Base-by-base conservation (phyloP, 306 rosid genomes). In the Biancaea sappan region DNA sequence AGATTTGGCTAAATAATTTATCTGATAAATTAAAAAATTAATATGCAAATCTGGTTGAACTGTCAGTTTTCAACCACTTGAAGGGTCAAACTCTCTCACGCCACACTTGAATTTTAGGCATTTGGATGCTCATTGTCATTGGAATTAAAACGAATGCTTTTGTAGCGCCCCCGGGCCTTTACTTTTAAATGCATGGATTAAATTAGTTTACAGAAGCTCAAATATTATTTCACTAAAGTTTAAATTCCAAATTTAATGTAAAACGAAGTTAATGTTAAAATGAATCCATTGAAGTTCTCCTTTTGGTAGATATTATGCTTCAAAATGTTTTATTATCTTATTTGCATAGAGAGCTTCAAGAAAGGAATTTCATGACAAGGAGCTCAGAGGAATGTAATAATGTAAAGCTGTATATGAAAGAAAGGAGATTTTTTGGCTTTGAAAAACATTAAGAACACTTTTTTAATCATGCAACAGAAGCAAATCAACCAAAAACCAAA, bases 241-340 rank as follows among this genome's bases (percentile, higher is more conserved):
- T 2, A 46, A 46, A 19, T 46, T 46, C 19, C 19, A 0, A 46
- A 46, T 3, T 46, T 46, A 11, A 32, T 61, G 67, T 16, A 48
- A 51, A 51, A 21, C 8, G 57, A 0, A 18, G 8, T 19, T 18
- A 4, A 8, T 18, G 26, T 51, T 19, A 19, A 58, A 32, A 12
- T 25, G 0, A 26, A 14, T 40, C 19, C 41, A 5, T 26, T 41
- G 14, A 37, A 41, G 19, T 18, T 18, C 19, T 19, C 24, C 32
- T 58, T 58, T 9, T 3, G 44, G 43, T 60, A 13, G 60, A 29
- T 18, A 69, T 31, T 56, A 41, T 71, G 63, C 29, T 71, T 37
- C 25, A 53, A 22, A 22, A 38, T 43, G 50, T 71, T 58, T 57
- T 8, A 40, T 6, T 14, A 14, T 48, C 15, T 14, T 32, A 60